phyloP scores from a whole-genome alignment of 306 rosid species.

The Pachyrhizus erosus region DNA sequence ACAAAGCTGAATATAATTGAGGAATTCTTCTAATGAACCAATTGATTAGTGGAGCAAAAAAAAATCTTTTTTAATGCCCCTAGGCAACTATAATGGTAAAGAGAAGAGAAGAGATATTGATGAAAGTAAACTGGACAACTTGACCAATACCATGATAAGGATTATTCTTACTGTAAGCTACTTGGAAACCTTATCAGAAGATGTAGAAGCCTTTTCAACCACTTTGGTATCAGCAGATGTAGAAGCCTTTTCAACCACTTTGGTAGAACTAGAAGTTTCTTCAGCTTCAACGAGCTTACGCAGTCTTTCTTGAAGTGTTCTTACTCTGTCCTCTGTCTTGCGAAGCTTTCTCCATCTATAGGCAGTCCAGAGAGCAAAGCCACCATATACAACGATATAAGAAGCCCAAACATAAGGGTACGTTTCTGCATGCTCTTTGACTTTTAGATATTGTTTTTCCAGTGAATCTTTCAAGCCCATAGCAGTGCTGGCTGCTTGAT shows the following conservation, averaged over 20 bases:
- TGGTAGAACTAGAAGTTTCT: slow-evolving; percentile 54
- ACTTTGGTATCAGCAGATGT: slow-evolving; percentile 53
- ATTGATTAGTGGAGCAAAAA: background rate
- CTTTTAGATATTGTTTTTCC: slow-evolving; percentile 59
- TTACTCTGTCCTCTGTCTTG: slow-evolving; percentile 74
- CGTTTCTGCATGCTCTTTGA: slow-evolving; percentile 73
- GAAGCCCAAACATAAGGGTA: slow-evolving; percentile 93
- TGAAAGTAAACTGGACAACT: slow-evolving; percentile 37
- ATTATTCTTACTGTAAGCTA: slow-evolving; percentile 20
- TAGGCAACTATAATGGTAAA: slow-evolving; percentile 20
- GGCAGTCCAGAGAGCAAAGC: slow-evolving; percentile 66
- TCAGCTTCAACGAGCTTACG: slow-evolving; percentile 66
- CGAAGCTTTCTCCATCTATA: slow-evolving; percentile 91
- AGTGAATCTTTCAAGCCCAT: slow-evolving; percentile 50
- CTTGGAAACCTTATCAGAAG: slow-evolving; percentile 51
- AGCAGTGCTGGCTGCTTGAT: slow-evolving; percentile 43
- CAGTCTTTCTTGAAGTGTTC: slow-evolving; percentile 63
- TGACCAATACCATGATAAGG: slow-evolving; percentile 20
- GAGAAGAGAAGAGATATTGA: slow-evolving; percentile 3
- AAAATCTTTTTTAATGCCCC: slow-evolving; percentile 13
- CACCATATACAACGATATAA: slow-evolving; percentile 82
- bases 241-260: slow-evolving; percentile 52
- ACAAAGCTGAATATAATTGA: slow-evolving; percentile 24
- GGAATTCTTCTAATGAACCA: slow-evolving; percentile 28
- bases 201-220: slow-evolving; percentile 54